These are phyloP conservation scores for Oxytropis ochrocephala DNA, from an alignment of 306 rosid genomes.

Conservation along the genomic window DNA sequence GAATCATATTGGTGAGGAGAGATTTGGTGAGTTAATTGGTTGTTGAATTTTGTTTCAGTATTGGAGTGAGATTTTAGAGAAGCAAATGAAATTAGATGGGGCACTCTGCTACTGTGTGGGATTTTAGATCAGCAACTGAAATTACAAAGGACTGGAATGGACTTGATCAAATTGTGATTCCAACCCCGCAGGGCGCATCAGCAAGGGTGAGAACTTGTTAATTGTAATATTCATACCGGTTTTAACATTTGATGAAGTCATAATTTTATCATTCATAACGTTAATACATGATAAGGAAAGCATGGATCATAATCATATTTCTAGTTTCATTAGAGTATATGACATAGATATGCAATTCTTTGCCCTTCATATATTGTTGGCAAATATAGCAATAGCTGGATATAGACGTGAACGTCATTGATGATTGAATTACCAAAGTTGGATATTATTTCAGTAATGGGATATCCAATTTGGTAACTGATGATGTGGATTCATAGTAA, in stretches of 20 bases:
- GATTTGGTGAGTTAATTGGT: constrained; percentile 18
- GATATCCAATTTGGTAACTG: background rate
- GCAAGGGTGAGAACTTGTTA: constrained; percentile 53
- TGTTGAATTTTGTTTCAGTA: constrained; percentile 4
- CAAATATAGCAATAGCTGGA: background rate
- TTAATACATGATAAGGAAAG: too few species aligned
- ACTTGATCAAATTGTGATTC: constrained; percentile 58
- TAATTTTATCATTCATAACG: too few species aligned
- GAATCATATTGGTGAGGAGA: constrained; percentile 24
- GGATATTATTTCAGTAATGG: background rate
- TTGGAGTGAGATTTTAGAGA: constrained; percentile 2
- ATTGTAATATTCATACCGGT: background rate
- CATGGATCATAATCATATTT: too few species aligned
- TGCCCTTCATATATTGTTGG: background rate
- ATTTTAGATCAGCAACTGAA: constrained; percentile 55
- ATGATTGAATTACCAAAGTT: background rate
- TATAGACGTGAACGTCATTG: background rate
- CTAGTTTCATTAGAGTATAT: constrained; percentile 6
- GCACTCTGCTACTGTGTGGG: constrained; percentile 80
- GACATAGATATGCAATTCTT: background rate
- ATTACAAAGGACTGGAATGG: constrained; percentile 74
- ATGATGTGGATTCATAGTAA: background rate
- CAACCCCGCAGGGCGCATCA: constrained; percentile 66
- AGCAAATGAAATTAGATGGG: constrained; percentile 34
- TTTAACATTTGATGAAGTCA: background rate